Percentiles rank a stretch among this genome's conserved stretches.
These are phyloP conservation scores for Fusarium scirpi DNA, from an alignment of 2,329 filamentous ascomycete genomes.

Conservation along the genomic window DNA sequence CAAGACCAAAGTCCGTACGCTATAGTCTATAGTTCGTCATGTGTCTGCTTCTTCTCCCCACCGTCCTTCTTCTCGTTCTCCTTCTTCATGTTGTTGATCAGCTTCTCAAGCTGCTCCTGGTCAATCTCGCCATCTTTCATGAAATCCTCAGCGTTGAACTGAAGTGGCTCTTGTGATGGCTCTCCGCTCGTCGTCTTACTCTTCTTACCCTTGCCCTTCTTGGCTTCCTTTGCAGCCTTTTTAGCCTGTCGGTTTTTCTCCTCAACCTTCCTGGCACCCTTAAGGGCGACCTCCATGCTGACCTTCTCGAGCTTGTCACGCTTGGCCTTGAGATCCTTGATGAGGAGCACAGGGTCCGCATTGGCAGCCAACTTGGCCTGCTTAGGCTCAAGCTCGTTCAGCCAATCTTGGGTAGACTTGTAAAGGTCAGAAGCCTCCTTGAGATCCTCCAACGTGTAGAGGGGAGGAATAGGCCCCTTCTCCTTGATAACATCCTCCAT, in stretches of 20 bases:
- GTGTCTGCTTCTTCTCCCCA: slow-evolving; percentile 44
- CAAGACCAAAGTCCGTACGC: slow-evolving; percentile 26
- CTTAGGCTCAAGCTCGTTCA: slow-evolving; percentile 75
- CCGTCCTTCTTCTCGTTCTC: slow-evolving; percentile 39
- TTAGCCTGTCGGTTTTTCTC: slow-evolving; percentile 60
- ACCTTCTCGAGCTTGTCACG: slow-evolving; percentile 78
- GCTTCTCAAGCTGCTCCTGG: slow-evolving; percentile 47
- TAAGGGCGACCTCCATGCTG: slow-evolving; percentile 77
- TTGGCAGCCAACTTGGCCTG: slow-evolving; percentile 77
- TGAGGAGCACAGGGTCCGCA: slow-evolving; percentile 80
- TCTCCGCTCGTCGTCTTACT: slow-evolving; percentile 53
- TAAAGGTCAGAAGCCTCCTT: slow-evolving; percentile 71
- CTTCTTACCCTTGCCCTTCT: slow-evolving; percentile 57
- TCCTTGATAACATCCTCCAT: slow-evolving; percentile 60
- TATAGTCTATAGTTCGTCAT: slow-evolving; percentile 53
- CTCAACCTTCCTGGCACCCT: slow-evolving; percentile 70
- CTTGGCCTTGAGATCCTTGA: slow-evolving; percentile 77
- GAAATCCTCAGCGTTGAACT: slow-evolving; percentile 62
- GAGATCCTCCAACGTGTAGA: slow-evolving; percentile 81
- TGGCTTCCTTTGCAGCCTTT: slow-evolving; percentile 58
- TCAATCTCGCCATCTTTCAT: slow-evolving; percentile 51
- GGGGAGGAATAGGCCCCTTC: slow-evolving; percentile 68
- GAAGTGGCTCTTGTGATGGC: slow-evolving; percentile 55
- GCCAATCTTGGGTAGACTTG: slow-evolving; percentile 76
- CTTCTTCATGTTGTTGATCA: slow-evolving; percentile 44